These are phyloP conservation scores for Cordyceps militaris DNA, from an alignment of 2,329 filamentous ascomycete species.

Conservation along the genomic window DNA sequence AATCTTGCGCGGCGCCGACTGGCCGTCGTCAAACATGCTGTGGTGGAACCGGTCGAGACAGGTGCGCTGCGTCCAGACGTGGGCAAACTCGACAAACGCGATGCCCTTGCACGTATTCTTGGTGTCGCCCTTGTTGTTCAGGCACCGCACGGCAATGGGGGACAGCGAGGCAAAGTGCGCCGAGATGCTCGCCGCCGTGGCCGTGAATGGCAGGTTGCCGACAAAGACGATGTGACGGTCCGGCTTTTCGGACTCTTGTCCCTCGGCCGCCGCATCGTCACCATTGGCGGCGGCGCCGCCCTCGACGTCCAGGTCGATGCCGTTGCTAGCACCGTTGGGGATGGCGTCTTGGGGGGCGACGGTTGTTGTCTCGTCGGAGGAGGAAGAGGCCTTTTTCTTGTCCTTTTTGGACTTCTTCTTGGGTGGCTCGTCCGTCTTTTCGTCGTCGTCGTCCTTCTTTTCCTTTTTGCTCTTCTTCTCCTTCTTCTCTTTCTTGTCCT, in stretches of 20 bases:
- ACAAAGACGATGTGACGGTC: slow-evolving; percentile 28
- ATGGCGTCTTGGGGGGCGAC: slow-evolving; percentile 15
- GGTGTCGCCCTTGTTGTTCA: slow-evolving; percentile 57
- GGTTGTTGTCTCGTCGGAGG: slow-evolving; percentile 12
- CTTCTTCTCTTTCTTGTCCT: slow-evolving; percentile 21
- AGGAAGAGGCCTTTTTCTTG: slow-evolving; percentile 13
- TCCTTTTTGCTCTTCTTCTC: slow-evolving; percentile 25
- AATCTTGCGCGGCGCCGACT: slow-evolving; percentile 60
- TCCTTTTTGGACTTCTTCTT: slow-evolving; percentile 19
- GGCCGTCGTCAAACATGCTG: slow-evolving; percentile 58
- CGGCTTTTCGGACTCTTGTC: slow-evolving; percentile 18
- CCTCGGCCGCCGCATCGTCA: background rate
- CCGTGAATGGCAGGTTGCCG: slow-evolving; percentile 83
- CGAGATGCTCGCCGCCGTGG: slow-evolving; percentile 61
- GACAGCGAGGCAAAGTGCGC: slow-evolving; percentile 70
- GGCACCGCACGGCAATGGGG: slow-evolving; percentile 45
- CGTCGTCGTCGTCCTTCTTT: slow-evolving; percentile 24
- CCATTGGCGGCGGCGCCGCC: slow-evolving; percentile 14
- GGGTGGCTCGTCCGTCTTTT: slow-evolving; percentile 24
- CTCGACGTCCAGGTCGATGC: slow-evolving; percentile 12
- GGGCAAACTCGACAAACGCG: slow-evolving; percentile 83
- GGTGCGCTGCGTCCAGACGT: slow-evolving; percentile 85
- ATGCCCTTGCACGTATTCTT: slow-evolving; percentile 61
- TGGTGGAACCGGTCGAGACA: slow-evolving; percentile 90
- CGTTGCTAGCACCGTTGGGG: slow-evolving; percentile 27